Evolutionary conservation across 257 asterid genomes (phyloP).

Genomic region (Ophiorrhiza pumila): DNA sequence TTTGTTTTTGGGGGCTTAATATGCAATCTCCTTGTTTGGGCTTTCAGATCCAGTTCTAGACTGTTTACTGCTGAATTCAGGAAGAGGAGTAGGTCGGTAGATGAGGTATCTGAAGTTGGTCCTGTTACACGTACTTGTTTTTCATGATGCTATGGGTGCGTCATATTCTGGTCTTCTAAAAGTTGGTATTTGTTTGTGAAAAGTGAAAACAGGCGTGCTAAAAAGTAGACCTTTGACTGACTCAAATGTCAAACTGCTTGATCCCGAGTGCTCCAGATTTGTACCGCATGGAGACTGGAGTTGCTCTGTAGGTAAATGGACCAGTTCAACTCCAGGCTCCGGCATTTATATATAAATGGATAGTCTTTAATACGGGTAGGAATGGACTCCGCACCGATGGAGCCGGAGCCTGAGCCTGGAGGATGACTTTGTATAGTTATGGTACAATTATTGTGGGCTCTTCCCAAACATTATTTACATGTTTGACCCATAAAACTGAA

Average conservation of each 20-base stretch:
- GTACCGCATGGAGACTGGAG: no score
- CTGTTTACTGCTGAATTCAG: neutral
- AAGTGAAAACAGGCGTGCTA: constrained; percentile 4
- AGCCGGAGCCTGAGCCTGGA: no score
- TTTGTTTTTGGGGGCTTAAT: neutral
- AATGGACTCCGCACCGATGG: no score
- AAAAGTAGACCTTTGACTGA: constrained; percentile 13
- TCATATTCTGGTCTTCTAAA: neutral
- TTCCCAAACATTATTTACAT: no score
- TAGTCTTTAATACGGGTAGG: no score
- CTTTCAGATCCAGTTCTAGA: neutral
- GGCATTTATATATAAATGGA: no score
- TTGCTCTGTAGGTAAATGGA: no score
- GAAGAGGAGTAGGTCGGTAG: neutral
- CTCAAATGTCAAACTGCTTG: neutral
- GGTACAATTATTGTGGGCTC: no score
- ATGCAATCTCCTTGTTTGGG: neutral
- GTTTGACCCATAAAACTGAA: neutral
- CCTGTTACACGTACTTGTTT: no score
- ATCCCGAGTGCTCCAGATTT: no score
- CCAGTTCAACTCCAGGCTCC: constrained; percentile 5
- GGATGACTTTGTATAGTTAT: no score
- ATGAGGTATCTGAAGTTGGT: neutral
- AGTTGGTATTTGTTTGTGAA: neutral
- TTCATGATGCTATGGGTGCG: neutral